These are phyloP conservation scores for Jackrogersella minutella DNA, from an alignment of 495 filamentous ascomycete genomes.

Conservation along the genomic window DNA sequence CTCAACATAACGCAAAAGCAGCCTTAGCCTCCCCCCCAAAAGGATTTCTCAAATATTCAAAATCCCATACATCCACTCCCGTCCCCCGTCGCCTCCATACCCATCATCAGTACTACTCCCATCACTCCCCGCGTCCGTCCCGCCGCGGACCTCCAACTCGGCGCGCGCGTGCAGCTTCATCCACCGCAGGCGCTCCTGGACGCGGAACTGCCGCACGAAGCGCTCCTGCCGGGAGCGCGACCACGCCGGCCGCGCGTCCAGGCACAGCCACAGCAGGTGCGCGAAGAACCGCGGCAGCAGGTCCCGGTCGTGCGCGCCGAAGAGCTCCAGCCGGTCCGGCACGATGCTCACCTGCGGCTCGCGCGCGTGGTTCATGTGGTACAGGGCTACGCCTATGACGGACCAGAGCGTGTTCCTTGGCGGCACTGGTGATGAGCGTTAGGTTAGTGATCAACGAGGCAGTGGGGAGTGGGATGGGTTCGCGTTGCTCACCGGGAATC, in stretches of 20 bases:
- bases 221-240: neutral
- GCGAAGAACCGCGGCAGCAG: constrained; percentile 35
- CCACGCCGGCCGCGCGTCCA: constrained; percentile 16
- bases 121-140: neutral
- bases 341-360: constrained; percentile 37
- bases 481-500: neutral
- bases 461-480: neutral
- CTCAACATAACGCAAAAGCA: neutral
- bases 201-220: constrained; percentile 18
- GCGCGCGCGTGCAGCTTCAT: constrained; percentile 4
- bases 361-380: constrained; percentile 35
- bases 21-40: neutral
- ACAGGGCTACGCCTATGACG: constrained; percentile 21
- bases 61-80: constrained; percentile 19
- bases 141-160: neutral
- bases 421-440: neutral
- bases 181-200: constrained; percentile 22
- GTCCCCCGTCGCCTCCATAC: neutral
- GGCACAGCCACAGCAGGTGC: constrained; percentile 26
- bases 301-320: constrained; percentile 15
- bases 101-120: neutral
- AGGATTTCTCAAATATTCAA: constrained; percentile 8
- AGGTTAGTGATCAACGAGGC: neutral
- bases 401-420: constrained; percentile 31
- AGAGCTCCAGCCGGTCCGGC: constrained; percentile 30